Percentiles rank a stretch among this genome's conserved stretches.
Evolutionary conservation across 2,329 filamentous ascomycete species (phyloP).

Genomic region (Colletotrichum musicola): DNA sequence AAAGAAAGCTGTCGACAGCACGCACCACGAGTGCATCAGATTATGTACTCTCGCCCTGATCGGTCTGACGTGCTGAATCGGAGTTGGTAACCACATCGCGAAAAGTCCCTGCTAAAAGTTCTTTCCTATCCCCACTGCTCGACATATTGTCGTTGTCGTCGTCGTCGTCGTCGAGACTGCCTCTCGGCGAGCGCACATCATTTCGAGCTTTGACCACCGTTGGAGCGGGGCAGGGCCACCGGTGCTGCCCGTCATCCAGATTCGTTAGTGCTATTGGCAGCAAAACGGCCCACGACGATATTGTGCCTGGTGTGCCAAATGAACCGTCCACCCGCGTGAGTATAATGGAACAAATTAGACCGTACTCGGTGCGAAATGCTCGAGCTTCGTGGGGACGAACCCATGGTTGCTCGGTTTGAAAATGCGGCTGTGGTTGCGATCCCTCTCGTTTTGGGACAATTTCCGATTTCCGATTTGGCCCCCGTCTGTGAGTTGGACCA

Average conservation of each 20-base stretch:
- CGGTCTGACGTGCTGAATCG: constrained; percentile 13
- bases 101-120: constrained; percentile 14
- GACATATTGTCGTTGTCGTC: constrained; percentile 6
- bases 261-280: constrained; percentile 8
- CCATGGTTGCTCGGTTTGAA: constrained; percentile 2
- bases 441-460: constrained; percentile 20
- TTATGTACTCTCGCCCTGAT: constrained; percentile 7
- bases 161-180: not conserved
- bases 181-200: constrained; percentile 10
- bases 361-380: constrained; percentile 6
- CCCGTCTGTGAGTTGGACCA: constrained; percentile 19
- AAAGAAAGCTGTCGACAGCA: not conserved
- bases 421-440: constrained; percentile 16
- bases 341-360: not conserved
- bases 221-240: not conserved
- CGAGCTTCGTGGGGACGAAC: not conserved
- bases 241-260: constrained; percentile 22
- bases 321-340: not conserved
- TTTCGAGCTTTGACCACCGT: constrained; percentile 23
- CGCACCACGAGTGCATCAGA: not conserved
- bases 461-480: constrained; percentile 22
- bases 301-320: not conserved
- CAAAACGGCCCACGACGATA: constrained; percentile 1
- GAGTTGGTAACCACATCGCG: not conserved
- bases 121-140: constrained; percentile 8